These are phyloP conservation scores for Begonia peltatifolia DNA, from an alignment of 306 rosid genomes.

Conservation along the genomic window DNA sequence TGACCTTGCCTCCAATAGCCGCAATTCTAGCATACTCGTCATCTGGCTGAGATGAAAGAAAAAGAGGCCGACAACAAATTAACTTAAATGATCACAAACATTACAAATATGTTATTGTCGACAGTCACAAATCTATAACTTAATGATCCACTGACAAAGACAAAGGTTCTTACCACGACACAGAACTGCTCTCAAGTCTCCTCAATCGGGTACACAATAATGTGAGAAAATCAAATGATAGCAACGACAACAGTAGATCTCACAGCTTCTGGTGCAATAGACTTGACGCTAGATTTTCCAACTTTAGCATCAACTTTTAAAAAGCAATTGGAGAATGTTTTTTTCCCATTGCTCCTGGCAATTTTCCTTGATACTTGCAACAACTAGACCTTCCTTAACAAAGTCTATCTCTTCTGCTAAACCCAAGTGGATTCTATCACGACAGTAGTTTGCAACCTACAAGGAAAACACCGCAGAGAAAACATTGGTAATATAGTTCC, in stretches of 20 bases:
- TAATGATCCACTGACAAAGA: slow-evolving; percentile 41
- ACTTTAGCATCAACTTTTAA: slow-evolving; percentile 36
- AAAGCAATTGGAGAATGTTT: slow-evolving; percentile 1
- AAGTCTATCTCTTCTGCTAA: slow-evolving; percentile 36
- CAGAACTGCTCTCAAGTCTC: slow-evolving; percentile 44
- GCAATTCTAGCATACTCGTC: slow-evolving; percentile 43
- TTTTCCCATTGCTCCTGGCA: slow-evolving; percentile 36
- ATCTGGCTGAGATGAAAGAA: not conserved
- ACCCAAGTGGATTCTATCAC: slow-evolving; percentile 28
- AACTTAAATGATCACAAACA: not conserved
- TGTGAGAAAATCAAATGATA: slow-evolving; percentile 32
- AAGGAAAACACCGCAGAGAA: not conserved
- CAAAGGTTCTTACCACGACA: slow-evolving; percentile 39
- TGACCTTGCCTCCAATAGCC: slow-evolving; percentile 41
- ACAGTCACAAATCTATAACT: slow-evolving; percentile 14
- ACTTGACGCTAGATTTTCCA: slow-evolving; percentile 20
- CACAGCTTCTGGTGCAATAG: slow-evolving; percentile 40
- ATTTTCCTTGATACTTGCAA: slow-evolving; percentile 15
- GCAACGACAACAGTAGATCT: slow-evolving; percentile 44
- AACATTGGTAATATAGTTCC: not conserved
- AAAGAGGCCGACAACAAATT: not conserved
- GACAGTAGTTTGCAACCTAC: not conserved
- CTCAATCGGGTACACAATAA: slow-evolving; percentile 30
- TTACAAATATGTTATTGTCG: not conserved
- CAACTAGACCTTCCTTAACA: slow-evolving; percentile 17